Base-by-base conservation (phyloP, 371 early-diverging fungal species). In the Syncephalastrum monosporum region DNA sequence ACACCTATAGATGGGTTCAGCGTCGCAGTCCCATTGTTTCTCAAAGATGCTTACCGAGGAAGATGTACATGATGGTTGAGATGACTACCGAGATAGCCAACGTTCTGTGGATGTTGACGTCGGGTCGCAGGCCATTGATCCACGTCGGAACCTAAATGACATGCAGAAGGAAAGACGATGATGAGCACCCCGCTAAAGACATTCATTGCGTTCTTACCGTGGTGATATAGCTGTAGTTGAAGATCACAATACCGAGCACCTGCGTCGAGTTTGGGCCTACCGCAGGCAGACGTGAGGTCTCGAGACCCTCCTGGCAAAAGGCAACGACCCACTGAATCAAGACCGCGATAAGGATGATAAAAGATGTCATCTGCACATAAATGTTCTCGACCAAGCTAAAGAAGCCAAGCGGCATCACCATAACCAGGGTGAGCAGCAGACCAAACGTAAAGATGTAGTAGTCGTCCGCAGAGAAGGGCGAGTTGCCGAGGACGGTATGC, bases 201-300 rank as follows among this genome's bases (percentile, higher is more conserved):
- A 21, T 21, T 21, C 21, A 21, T 5, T 23, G 17, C 16, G 13
- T 19, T 19, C 54, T 62, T 61, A 76, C 77, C 3, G 83, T 84
- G 0, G 82, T 84, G 19, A 85, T 81, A 47, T 77, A 85, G 42
- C 82, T 80, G 48, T 77, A 85, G 48, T 86, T 86, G 57, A 85
- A 84, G 1, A 86, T 69, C 4, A 82, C 80, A 23, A 79, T 80
- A 10, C 87, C 87, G 13, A 86, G 64, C 1, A 83, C 80, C 57
- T 69, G 71, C 8, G 74, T 70, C 10, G 73, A 65, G 51, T 84
- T 79, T 7, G 55, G 33, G 5, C 82, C 82, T 1, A 74, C 43
- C 4, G 71, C 64, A 3, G 84, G 87, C 15, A 85, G 66, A 8
- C 69, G 56, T 0, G 72, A 48, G 2, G 70, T 24, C 21, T 82